Base-by-base conservation (phyloP, 106 monocot species). In the Gastrodia elata region DNA sequence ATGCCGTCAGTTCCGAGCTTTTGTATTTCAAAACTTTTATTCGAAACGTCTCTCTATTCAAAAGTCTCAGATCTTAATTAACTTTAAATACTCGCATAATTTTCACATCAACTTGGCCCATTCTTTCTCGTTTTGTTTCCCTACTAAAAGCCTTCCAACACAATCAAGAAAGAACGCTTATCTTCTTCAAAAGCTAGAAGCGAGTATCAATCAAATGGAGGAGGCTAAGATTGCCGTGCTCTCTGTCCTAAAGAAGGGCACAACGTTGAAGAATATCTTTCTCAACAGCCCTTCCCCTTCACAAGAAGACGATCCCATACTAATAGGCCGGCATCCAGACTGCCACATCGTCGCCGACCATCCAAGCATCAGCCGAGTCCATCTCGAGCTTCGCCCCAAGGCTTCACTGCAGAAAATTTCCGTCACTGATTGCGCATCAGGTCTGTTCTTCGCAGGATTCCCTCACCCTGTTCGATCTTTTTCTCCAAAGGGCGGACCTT, bases 301-400 rank as follows among this genome's bases (percentile, higher is more conserved):
- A 1, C 34, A 42, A 39, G 81, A 83, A 14, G 77, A 81, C 3
- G 72, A 73, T 42, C 58, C 71, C 72, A 74, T 97, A 40, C 77
- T 93, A 33, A 72, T 97, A n/a, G 97, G 97, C 2, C 80, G 97
- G 57, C 90, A 97, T 67, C 92, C 97, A 2, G 90, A 93, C 18
- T 97, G 97, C 86, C 88, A 97, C 74, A 76, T 97, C 67, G 80
- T 85, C 39, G 76, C 90, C 30, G 97, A 97, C 39, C 97, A 97
- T 65, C 97, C 97, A 6, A 93, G 92, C 90, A 85, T 97, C 42
- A 97, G 97, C 80, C 83, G 97, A 0, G 88, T 93, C 81, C 97
- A 97, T 44, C 83, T 97, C 58, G 86, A 90, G 73, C 20, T 92
- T 65, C 82, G 65, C 40, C 73, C 73, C 0, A 74, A 70, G 4